Conservation (phyloP, 495 filamentous ascomycete species). For the Astrothelium subdiscretum region DNA sequence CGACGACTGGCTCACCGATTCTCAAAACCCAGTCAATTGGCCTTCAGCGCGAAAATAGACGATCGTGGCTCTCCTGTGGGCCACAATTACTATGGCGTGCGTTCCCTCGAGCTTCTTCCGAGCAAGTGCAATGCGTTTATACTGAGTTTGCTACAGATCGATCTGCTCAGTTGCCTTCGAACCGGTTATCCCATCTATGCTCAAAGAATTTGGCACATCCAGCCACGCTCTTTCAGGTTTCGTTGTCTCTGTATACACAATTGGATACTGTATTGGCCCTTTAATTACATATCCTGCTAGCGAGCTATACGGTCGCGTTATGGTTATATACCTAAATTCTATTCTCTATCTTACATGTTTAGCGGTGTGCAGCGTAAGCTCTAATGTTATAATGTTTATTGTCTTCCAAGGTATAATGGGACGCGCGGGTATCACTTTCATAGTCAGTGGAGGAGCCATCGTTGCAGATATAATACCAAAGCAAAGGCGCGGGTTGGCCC, state of each 20-base stretch:
- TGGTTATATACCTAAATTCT: neutral
- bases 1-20: neutral
- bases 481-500: neutral
- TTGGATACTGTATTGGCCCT: neutral
- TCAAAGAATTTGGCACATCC: neutral
- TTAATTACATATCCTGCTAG: neutral
- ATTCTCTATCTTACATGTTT: neutral
- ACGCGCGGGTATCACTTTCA: neutral
- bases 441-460: neutral
- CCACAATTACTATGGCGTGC: neutral
- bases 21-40: neutral
- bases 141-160: neutral
- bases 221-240: neutral
- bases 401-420: neutral
- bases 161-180: neutral
- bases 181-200: neutral
- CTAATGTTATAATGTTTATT: neutral
- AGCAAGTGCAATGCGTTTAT: neutral
- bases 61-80: neutral
- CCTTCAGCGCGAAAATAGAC: neutral
- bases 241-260: neutral
- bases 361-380: neutral
- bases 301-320: neutral
- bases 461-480: neutral
- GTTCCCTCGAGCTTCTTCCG: neutral